Conservation (phyloP, 2,329 filamentous ascomycete species). For the Verticillium klebahnii region DNA sequence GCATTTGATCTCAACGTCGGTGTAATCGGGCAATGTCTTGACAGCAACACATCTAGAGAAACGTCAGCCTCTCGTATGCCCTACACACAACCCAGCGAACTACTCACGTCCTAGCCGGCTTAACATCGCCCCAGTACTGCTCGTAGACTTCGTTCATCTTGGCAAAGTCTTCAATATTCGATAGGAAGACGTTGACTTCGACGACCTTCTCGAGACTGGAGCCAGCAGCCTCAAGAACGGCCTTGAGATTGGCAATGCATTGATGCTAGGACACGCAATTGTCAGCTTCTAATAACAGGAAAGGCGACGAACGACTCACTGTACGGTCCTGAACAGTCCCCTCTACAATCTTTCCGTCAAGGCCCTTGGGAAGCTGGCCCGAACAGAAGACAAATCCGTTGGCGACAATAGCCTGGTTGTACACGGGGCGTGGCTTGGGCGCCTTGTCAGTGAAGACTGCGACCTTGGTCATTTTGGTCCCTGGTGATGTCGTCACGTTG, state of each 20-base stretch:
- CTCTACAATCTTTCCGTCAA: slow-evolving; percentile 53
- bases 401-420: slow-evolving; percentile 58
- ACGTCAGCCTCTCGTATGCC: not conserved
- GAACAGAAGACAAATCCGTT: slow-evolving; percentile 66
- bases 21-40: slow-evolving; percentile 22
- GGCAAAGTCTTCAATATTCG: slow-evolving; percentile 66
- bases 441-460: slow-evolving; percentile 34
- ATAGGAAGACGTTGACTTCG: slow-evolving; percentile 68
- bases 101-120: slow-evolving; percentile 33
- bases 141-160: slow-evolving; percentile 71
- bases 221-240: slow-evolving; percentile 64
- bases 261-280: slow-evolving; percentile 32
- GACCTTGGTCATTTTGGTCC: slow-evolving; percentile 26
- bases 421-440: slow-evolving; percentile 34
- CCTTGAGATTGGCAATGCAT: slow-evolving; percentile 64
- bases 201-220: slow-evolving; percentile 60
- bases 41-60: slow-evolving; percentile 17
- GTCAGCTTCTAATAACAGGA: not conserved
- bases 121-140: slow-evolving; percentile 55
- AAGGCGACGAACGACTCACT: slow-evolving; percentile 14
- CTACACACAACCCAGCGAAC: slow-evolving; percentile 1
- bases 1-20: slow-evolving; percentile 25
- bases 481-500: too few species aligned
- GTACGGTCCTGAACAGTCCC: slow-evolving; percentile 64
- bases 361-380: slow-evolving; percentile 63